Evolutionary conservation across 2,329 filamentous ascomycete genomes (phyloP).

Genomic region (Fusarium piperis): DNA sequence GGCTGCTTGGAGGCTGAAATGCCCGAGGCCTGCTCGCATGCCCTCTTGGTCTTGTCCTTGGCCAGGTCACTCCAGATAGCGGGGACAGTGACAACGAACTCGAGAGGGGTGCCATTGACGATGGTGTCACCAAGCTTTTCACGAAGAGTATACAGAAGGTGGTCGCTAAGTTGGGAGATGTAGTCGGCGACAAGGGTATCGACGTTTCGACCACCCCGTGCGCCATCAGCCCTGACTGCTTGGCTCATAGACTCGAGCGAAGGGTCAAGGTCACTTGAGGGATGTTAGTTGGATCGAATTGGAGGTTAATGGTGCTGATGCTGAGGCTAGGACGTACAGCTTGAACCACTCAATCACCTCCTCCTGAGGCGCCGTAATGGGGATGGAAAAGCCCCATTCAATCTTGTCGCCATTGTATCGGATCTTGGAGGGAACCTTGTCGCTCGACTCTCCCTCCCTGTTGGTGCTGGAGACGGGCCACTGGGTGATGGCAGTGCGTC

Average conservation of each 20-base stretch:
- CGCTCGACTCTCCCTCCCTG: slow-evolving; percentile 50
- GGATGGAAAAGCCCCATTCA: slow-evolving; percentile 59
- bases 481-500: slow-evolving; percentile 49
- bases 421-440: slow-evolving; percentile 59
- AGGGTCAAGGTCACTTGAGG: slow-evolving; percentile 49
- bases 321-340: slow-evolving; percentile 47
- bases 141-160: slow-evolving; percentile 55
- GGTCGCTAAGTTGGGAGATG: slow-evolving; percentile 54
- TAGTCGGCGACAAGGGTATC: slow-evolving; percentile 58
- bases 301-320: neutral
- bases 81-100: slow-evolving; percentile 65
- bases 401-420: slow-evolving; percentile 49
- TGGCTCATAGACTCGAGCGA: slow-evolving; percentile 47
- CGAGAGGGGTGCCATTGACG: slow-evolving; percentile 53
- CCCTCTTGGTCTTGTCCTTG: slow-evolving; percentile 58
- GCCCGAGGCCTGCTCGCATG: slow-evolving; percentile 50
- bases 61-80: slow-evolving; percentile 65
- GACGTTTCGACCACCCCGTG: slow-evolving; percentile 47
- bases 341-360: slow-evolving; percentile 60
- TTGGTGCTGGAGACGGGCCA: slow-evolving; percentile 54
- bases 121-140: slow-evolving; percentile 54
- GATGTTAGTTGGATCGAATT: slow-evolving; percentile 10
- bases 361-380: slow-evolving; percentile 49
- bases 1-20: slow-evolving; percentile 43
- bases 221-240: slow-evolving; percentile 38